These are phyloP conservation scores for Vaccinium corymbosum DNA, from an alignment of 148 eudicot genomes.

Conservation along the genomic window DNA sequence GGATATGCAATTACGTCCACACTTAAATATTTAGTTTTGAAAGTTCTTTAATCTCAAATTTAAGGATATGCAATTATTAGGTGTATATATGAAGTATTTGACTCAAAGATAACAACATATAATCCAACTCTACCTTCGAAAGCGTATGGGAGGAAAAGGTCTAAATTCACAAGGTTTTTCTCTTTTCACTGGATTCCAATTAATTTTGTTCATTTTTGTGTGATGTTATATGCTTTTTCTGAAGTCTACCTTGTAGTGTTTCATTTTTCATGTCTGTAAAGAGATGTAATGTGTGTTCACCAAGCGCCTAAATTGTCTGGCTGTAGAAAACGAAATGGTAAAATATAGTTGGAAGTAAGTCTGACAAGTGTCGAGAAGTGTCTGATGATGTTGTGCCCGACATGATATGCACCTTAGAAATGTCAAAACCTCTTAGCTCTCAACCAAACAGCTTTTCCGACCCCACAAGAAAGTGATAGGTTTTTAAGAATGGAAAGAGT, in stretches of 20 bases:
- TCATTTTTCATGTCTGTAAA: neutral
- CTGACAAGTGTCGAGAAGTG: neutral
- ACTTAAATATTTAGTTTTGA: neutral
- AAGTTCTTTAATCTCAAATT: neutral
- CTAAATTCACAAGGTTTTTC: neutral
- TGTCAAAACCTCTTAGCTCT: neutral
- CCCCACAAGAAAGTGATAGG: neutral
- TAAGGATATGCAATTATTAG: neutral
- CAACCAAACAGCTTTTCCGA: neutral
- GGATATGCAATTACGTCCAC: neutral
- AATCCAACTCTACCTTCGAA: neutral
- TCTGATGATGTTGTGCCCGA: neutral
- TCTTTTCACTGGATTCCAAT: neutral
- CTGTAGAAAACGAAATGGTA: neutral
- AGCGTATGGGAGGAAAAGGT: neutral
- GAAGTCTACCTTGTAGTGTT: neutral
- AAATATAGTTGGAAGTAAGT: neutral
- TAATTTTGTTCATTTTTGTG: neutral
- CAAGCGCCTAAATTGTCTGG: neutral
- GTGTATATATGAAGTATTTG: neutral
- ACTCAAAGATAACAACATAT: neutral
- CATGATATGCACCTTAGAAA: neutral
- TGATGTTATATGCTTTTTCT: neutral
- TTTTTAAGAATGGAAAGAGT: neutral
- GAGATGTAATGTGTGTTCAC: neutral